These are phyloP conservation scores for Hypoxylon sp. DNA, from an alignment of 2,329 filamentous ascomycete genomes.

Conservation along the genomic window DNA sequence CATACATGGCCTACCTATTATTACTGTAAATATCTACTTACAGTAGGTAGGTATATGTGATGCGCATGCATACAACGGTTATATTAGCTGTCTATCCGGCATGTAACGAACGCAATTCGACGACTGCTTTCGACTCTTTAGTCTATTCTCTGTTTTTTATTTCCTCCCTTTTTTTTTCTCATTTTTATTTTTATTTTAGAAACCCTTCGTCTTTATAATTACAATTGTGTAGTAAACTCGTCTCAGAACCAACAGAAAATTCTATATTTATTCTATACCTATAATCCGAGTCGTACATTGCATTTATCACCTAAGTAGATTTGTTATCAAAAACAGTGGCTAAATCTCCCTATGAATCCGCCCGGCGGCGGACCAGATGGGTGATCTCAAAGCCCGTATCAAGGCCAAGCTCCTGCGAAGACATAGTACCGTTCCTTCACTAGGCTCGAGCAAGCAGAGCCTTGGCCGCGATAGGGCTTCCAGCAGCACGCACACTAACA, in stretches of 20 bases:
- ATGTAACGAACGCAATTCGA: constrained; percentile 38
- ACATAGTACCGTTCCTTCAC: constrained; percentile 59
- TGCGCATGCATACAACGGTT: constrained; percentile 38
- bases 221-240: background rate
- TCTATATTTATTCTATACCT: constrained; percentile 5
- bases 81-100: constrained; percentile 40
- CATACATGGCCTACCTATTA: background rate
- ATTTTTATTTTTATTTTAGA: background rate
- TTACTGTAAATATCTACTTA: constrained; percentile 2
- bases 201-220: background rate
- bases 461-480: constrained; percentile 49
- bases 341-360: constrained; percentile 28
- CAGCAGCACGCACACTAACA: constrained; percentile 50
- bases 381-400: constrained; percentile 64
- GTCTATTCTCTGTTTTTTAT: constrained; percentile 8
- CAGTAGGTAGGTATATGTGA: constrained; percentile 26
- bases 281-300: constrained; percentile 6
- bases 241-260: background rate
- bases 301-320: background rate
- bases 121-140: constrained; percentile 19
- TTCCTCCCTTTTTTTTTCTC: constrained; percentile 3
- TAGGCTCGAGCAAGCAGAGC: constrained; percentile 55
- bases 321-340: constrained; percentile 4
- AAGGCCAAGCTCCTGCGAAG: constrained; percentile 63
- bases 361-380: constrained; percentile 55